Evolutionary conservation across 208 protist genomes (phyloP), one percentile per base, ranked within the genome.

Genomic region (Acanthamoeba polyphaga): DNA sequence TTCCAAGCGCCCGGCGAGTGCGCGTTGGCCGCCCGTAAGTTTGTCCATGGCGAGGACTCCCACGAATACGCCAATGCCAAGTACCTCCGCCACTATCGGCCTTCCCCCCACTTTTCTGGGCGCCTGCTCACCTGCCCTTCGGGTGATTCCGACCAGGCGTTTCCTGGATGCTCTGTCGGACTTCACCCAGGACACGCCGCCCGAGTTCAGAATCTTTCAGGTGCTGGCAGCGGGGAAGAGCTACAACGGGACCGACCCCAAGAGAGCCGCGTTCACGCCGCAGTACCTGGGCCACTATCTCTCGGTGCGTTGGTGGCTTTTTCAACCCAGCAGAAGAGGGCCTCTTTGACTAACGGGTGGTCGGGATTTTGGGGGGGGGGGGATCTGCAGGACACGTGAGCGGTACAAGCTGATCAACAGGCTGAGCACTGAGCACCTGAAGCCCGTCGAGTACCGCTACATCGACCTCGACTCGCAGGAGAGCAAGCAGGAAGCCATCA

Each of bases 261-360:
- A 53, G 43, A 4, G 43, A 17, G n/a, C 74, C 8, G 74, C 74
- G 17, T 84, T 84, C 46, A 84, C 74, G 17, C 74, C 74, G 34
- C 74, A 55, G 74, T 84, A 58, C 74, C 46, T 84, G 29, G 74
- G 74, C 22, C 74, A 84, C 74, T 84, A 84, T n/a, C 74, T 84
- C 38, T 53, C 74, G 74, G 74, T 84, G 27, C 74, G 58, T 27
- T 27, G 19, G 58, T 62, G 17, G 22, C 58, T 24, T 27, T 2
- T 24, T 62, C 4, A 24, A 15, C 43, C 5, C 43, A 6, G 43
- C 43, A 46, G 1, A 46, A n/a, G n/a, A n/a, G n/a, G n/a, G n/a
- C n/a, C n/a, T n/a, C n/a, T n/a, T n/a, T n/a, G n/a, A n/a, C n/a
- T n/a, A n/a, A n/a, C n/a, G n/a, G n/a, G n/a, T n/a, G n/a, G n/a